These are phyloP conservation scores for Kwoniella botswanensis DNA, from an alignment of 768 basidiomycete species.

Conservation along the genomic window DNA sequence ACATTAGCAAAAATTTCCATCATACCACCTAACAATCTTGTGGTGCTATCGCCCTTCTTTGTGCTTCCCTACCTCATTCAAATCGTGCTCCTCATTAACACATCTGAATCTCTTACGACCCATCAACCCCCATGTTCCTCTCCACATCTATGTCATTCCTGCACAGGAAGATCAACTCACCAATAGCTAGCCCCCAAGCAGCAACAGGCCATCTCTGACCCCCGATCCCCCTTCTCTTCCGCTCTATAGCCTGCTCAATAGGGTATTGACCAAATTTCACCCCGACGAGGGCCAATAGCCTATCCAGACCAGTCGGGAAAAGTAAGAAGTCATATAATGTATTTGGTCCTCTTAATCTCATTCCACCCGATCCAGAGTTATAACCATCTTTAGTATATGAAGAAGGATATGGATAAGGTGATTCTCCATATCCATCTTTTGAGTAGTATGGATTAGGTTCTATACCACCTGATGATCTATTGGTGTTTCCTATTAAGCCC, in stretches of 20 bases:
- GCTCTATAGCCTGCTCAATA: slow-evolving; percentile 76
- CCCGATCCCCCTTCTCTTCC: slow-evolving; percentile 83
- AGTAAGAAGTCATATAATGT: slow-evolving; percentile 32
- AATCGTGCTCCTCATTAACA: no score
- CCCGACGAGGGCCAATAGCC: slow-evolving; percentile 41
- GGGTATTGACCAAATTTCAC: slow-evolving; percentile 41
- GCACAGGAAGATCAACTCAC: slow-evolving; percentile 60
- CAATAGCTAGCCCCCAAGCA: slow-evolving; percentile 63
- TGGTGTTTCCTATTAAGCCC: slow-evolving; percentile 16
- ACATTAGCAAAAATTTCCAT: not conserved
- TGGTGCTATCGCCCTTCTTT: no score
- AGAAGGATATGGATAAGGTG: slow-evolving; percentile 33
- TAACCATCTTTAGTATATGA: slow-evolving; percentile 1
- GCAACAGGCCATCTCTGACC: slow-evolving; percentile 79
- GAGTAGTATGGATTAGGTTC: slow-evolving; percentile 13
- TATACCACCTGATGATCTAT: slow-evolving; percentile 1
- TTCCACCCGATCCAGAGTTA: not conserved
- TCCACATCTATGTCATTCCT: not conserved
- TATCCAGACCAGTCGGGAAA: slow-evolving; percentile 49
- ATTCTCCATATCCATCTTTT: slow-evolving; percentile 32
- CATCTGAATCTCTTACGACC: not conserved
- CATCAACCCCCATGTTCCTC: not conserved
- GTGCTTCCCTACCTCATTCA: no score
- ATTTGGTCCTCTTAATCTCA: slow-evolving; percentile 14
- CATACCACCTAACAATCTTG: no score